phyloP scores from a whole-genome alignment of 2,329 filamentous ascomycete species.

The Dothidotthia symphoricarpi region DNA sequence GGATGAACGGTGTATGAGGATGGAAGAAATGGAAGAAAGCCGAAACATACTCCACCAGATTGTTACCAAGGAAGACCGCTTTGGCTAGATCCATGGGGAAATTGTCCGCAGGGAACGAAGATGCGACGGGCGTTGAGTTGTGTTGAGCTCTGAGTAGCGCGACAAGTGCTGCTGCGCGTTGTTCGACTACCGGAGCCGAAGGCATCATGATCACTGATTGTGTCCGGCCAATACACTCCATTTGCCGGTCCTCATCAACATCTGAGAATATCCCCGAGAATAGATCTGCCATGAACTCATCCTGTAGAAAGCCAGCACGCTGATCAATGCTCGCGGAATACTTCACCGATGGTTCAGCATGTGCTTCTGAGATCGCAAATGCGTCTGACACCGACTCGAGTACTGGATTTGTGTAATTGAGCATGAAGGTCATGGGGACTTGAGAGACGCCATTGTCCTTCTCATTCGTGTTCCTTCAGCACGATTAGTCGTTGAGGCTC shows the following conservation, averaged over 20 bases:
- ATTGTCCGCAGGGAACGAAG: neutral
- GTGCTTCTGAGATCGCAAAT: neutral
- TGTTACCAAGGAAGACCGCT: slow-evolving; percentile 10
- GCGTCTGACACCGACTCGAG: neutral
- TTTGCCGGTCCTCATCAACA: too few relatives aligned
- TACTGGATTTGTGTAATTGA: slow-evolving; percentile 1
- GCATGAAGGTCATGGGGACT: slow-evolving; percentile 1
- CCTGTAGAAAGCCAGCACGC: neutral
- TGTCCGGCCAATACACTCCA: too few relatives aligned
- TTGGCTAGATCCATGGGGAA: slow-evolving; percentile 4
- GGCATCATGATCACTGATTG: neutral
- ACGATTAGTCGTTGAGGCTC: neutral
- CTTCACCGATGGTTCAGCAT: neutral
- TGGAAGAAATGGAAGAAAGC: slow-evolving; percentile 50
- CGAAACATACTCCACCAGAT: slow-evolving; percentile 28
- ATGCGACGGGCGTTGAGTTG: neutral
- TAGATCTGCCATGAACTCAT: slow-evolving; percentile 1
- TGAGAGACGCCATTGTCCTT: neutral
- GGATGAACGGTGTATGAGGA: slow-evolving; percentile 46
- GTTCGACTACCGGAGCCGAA: neutral
- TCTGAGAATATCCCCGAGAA: slow-evolving; percentile 6
- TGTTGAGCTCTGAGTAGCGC: neutral
- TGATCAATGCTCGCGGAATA: neutral
- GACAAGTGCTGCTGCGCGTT: neutral
- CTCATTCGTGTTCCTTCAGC: neutral